Evolutionary conservation across 164 flowering plant species (phyloP).

Genomic region (Vitis rupestris): DNA sequence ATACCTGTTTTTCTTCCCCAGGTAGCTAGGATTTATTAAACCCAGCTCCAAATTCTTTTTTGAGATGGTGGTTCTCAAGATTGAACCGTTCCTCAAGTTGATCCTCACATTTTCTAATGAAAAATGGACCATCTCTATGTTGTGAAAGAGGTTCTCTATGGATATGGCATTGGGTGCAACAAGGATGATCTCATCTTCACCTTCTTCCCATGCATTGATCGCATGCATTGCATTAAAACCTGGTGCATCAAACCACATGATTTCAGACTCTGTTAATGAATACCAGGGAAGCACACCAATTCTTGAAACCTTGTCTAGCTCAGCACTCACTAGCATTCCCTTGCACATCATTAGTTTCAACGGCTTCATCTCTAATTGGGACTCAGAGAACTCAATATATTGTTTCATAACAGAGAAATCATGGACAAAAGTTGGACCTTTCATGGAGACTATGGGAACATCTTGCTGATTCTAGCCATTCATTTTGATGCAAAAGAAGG

Average conservation of each 20-base stretch:
- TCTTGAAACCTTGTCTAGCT: not conserved
- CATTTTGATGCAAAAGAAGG: slow-evolving; percentile 11
- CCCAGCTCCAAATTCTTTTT: slow-evolving; percentile 9
- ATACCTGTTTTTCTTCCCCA: slow-evolving; percentile 15
- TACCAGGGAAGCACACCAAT: slow-evolving; percentile 8
- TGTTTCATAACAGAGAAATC: slow-evolving; percentile 11
- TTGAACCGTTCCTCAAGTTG: slow-evolving; percentile 4
- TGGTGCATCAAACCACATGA: slow-evolving; percentile 7
- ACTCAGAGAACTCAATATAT: slow-evolving; percentile 1
- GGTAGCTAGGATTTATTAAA: not conserved
- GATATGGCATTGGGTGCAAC: slow-evolving; percentile 2
- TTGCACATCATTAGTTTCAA: not conserved
- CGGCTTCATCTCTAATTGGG: not conserved
- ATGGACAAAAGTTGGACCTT: not conserved
- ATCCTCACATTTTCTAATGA: slow-evolving; percentile 4
- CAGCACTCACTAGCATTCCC: not conserved
- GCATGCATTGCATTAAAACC: slow-evolving; percentile 9
- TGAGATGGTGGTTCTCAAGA: not conserved
- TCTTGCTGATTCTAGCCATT: slow-evolving; percentile 7
- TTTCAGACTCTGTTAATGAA: slow-evolving; percentile 3
- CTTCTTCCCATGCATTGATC: slow-evolving; percentile 14
- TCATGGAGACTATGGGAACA: slow-evolving; percentile 14
- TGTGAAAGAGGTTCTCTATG: not conserved
- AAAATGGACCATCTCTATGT: not conserved
- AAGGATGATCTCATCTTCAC: not conserved